Evolutionary conservation across 352 stramenopile genomes (phyloP).

Genomic region (Saprolegnia diclina): DNA sequence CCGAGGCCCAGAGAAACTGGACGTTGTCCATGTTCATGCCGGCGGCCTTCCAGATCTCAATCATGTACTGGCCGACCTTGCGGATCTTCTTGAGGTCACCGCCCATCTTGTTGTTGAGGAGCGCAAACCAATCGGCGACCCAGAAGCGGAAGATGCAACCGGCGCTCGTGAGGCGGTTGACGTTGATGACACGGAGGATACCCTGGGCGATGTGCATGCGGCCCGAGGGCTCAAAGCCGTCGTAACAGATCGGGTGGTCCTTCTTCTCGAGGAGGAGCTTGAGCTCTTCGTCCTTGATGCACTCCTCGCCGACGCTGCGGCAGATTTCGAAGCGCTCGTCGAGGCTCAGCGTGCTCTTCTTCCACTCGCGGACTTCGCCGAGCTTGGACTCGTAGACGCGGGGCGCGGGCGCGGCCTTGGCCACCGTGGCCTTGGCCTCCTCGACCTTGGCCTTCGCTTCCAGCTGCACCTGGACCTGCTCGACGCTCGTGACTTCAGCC

Average conservation of each 20-base stretch:
- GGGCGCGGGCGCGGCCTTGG: conserved; percentile 15
- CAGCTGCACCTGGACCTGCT: conserved; percentile 17
- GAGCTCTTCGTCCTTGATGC: conserved; percentile 90
- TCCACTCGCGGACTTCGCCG: conserved; percentile 45
- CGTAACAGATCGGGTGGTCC: conserved; percentile 90
- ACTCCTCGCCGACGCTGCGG: conserved; percentile 88
- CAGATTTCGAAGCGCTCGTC: conserved; percentile 76
- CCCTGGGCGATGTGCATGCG: conserved; percentile 99
- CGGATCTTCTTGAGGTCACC: conserved; percentile 97
- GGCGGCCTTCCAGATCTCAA: conserved; percentile 99
- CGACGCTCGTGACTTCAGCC: conserved; percentile 9
- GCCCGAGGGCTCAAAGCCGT: conserved; percentile 98
- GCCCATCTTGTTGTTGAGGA: conserved; percentile 99
- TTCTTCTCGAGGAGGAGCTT: conserved; percentile 82
- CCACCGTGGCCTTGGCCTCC: conserved; percentile 16
- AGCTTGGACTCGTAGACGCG: conserved; percentile 24
- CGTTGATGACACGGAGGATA: conserved; percentile 95
- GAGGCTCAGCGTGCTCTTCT: conserved; percentile 66
- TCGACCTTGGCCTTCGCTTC: conserved; percentile 23
- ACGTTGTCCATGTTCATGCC: conserved; percentile 99
- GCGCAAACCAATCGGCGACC: conserved; percentile 99
- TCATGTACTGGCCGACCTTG: conserved; percentile 94
- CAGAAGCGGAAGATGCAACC: conserved; percentile 98
- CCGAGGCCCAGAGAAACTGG: conserved; percentile 97
- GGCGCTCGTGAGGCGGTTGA: conserved; percentile 88